Evolutionary conservation across 495 filamentous ascomycete species (phyloP), one percentile per base, ranked within the genome.

Genomic region (Sordaria brevicollis): DNA sequence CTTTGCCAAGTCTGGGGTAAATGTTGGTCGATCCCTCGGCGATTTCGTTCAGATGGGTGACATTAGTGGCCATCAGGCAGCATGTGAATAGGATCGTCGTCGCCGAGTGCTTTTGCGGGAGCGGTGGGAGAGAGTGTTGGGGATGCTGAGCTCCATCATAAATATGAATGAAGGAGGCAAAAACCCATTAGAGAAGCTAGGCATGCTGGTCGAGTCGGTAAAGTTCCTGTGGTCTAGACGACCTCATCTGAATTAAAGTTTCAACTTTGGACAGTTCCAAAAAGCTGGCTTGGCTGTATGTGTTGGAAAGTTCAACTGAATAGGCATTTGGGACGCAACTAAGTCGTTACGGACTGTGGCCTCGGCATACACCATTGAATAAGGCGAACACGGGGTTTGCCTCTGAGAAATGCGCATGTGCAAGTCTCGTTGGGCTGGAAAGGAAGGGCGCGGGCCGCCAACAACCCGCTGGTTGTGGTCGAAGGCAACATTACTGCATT

Each of bases 1-100:
- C 41, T 41, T 57, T 71, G 69, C 31, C 65, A 21, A 70, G 41
- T 57, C 57, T 49, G 54, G 69, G 65, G 69, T 43, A 70, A 65
- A 49, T 54, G 65, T 66, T 54, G 34, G 39, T 34, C 31, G 36
- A 62, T 67, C 38, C 69, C 69, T 71, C 69, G 69, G 69, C 21
- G 43, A 33, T 62, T 65, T 54, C 43, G 43, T 54, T 54, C 19
- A 54, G 19, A 54, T 54, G 43, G 43, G 43, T 54, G 13, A 19
- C 43, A 25, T 54, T 54, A 11, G 43, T 54, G 19, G 43, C 13
- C 25, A 54, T 25, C 10, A 5, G 10, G 25, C 33, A 68, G 69
- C 69, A 68, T 71, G 69, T 71, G 69, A 68, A 68, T 35, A 15
- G 4, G 62, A 8, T 54, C 43, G 43, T 11, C 19, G 43, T 19